phyloP scores from a whole-genome alignment of 2,329 filamentous ascomycete species.

The Hirsutella thompsonii region DNA sequence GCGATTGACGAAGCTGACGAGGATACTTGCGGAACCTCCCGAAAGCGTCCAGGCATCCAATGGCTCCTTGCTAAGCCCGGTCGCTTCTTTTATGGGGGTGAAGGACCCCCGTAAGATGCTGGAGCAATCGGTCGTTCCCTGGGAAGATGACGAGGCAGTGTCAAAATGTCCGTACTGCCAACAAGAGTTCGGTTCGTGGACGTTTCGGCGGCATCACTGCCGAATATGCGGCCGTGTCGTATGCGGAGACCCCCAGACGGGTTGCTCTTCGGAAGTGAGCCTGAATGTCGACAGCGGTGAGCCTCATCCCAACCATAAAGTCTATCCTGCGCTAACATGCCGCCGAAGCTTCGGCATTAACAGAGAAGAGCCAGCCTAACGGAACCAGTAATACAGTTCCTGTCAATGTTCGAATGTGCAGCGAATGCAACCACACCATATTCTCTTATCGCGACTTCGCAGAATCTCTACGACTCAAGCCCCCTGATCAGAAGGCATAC shows the following conservation, averaged over 20 bases:
- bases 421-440: constrained; percentile 59
- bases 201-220: constrained; percentile 88
- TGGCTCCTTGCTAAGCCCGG: constrained; percentile 44
- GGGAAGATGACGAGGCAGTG: constrained; percentile 84
- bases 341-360: constrained; percentile 18
- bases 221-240: constrained; percentile 87
- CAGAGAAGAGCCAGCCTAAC: constrained; percentile 24
- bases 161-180: constrained; percentile 83
- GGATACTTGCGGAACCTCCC: constrained; percentile 64
- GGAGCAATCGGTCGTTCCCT: constrained; percentile 86
- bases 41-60: constrained; percentile 42
- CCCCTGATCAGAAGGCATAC: constrained; percentile 68
- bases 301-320: constrained; percentile 4
- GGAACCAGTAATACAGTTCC: constrained; percentile 36
- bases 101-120: constrained; percentile 67
- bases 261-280: constrained; percentile 73
- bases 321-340: background rate
- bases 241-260: constrained; percentile 75
- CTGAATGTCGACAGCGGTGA: constrained; percentile 55
- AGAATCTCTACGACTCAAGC: constrained; percentile 52
- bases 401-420: constrained; percentile 82
- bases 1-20: constrained; percentile 77
- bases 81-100: constrained; percentile 50
- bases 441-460: constrained; percentile 64
- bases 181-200: constrained; percentile 88